Evolutionary conservation across 2,329 filamentous ascomycete species (phyloP).

Genomic region (Davidsoniella virescens): DNA sequence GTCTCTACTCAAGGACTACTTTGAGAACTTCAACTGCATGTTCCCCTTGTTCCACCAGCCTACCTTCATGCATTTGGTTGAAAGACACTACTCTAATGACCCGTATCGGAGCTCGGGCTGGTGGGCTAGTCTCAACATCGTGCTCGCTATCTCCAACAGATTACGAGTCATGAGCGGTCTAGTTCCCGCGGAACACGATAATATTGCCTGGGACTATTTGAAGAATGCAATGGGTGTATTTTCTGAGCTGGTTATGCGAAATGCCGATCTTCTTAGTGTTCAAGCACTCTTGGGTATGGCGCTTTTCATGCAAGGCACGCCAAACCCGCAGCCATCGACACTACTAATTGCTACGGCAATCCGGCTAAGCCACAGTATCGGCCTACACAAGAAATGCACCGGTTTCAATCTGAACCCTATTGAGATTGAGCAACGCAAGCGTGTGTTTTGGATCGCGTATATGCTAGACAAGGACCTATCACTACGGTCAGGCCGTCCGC

Average conservation of each 20-base stretch:
- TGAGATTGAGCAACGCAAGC: constrained; percentile 74
- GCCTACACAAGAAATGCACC: constrained; percentile 81
- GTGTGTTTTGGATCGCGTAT: constrained; percentile 51
- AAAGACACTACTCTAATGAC: constrained; percentile 81
- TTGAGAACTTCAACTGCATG: constrained; percentile 98
- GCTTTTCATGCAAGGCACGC: constrained; percentile 87
- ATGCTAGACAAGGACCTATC: constrained; percentile 49
- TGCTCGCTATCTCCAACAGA: constrained; percentile 80
- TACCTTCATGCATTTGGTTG: constrained; percentile 94
- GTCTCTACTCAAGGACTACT: constrained; percentile 81
- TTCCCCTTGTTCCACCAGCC: constrained; percentile 95
- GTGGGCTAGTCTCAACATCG: constrained; percentile 96
- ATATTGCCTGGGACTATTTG: constrained; percentile 86
- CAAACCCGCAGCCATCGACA: constrained; percentile 88
- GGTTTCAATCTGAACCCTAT: constrained; percentile 87
- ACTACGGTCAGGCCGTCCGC: constrained; percentile 41
- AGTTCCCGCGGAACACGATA: constrained; percentile 77
- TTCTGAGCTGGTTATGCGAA: constrained; percentile 84
- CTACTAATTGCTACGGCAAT: constrained; percentile 84
- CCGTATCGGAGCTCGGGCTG: constrained; percentile 91
- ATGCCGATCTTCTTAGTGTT: constrained; percentile 86
- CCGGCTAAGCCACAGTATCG: constrained; percentile 80
- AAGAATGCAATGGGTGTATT: constrained; percentile 95
- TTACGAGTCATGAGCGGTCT: constrained; percentile 91
- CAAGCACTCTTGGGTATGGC: constrained; percentile 89